Evolutionary conservation across 192 early-diverging fungal genomes (phyloP).

Genomic region (Chytriomyces sp.): DNA sequence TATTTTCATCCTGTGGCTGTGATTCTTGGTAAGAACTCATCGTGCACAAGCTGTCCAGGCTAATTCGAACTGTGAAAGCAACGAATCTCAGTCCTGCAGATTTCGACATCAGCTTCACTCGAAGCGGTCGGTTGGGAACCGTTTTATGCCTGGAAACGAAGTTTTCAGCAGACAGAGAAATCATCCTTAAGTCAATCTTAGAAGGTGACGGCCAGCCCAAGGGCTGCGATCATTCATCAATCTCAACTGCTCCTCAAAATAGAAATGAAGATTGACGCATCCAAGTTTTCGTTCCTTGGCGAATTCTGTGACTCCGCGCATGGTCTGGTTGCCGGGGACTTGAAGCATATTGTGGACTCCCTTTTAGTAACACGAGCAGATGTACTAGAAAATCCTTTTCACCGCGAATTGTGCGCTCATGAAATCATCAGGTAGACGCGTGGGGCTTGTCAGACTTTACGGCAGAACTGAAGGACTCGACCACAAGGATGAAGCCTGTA

Average conservation of each 20-base stretch:
- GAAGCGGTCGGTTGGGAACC: conserved; percentile 3
- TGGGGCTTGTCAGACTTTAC: conserved; percentile 47
- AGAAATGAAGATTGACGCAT: conserved; percentile 31
- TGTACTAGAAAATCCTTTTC: conserved; percentile 25
- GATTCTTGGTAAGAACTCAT: not conserved
- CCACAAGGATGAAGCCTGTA: conserved; percentile 54
- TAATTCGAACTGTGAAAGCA: not conserved
- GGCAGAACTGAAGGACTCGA: conserved; percentile 38
- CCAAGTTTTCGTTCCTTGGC: conserved; percentile 44
- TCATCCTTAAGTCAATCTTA: not conserved
- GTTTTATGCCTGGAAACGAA: conserved; percentile 11
- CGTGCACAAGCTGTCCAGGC: not conserved
- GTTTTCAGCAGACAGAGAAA: not conserved
- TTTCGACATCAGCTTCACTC: conserved; percentile 14
- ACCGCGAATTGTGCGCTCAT: conserved; percentile 17
- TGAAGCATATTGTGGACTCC: conserved; percentile 69
- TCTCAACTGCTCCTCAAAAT: not conserved
- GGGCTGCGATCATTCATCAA: not conserved
- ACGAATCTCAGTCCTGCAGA: not conserved
- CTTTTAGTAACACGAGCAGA: conserved; percentile 46
- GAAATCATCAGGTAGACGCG: conserved; percentile 18
- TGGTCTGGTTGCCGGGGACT: conserved; percentile 83
- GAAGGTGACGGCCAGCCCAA: not conserved
- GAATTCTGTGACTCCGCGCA: conserved; percentile 62
- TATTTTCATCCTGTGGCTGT: not conserved